Evolutionary conservation across 1,284 basidiomycete genomes (phyloP).

Genomic region (Leccinum pachyderme): DNA sequence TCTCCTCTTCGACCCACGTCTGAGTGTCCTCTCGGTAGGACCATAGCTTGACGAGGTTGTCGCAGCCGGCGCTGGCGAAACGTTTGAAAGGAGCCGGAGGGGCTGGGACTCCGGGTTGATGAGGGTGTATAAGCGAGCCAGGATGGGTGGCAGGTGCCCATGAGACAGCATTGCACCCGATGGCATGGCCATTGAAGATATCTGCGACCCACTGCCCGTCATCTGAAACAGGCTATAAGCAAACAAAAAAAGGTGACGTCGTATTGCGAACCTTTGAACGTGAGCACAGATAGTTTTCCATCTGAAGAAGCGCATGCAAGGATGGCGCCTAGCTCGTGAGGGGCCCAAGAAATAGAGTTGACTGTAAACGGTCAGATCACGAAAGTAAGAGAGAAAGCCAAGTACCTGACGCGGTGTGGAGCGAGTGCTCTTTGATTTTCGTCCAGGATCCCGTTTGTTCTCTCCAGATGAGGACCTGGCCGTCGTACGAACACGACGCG

Average conservation of each 20-base stretch:
- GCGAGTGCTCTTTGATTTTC: conserved; percentile 94
- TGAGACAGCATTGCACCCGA: conserved; percentile 95
- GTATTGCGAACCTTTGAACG: conserved; percentile 79
- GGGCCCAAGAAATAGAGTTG: conserved; percentile 98
- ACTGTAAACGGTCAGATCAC: conserved; percentile 50
- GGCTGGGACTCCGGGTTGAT: conserved; percentile 41
- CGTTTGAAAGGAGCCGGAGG: conserved; percentile 64
- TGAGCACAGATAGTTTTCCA: conserved; percentile 94
- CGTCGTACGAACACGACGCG: conserved; percentile 97
- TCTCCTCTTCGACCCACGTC: conserved; percentile 89
- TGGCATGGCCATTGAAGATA: conserved; percentile 94
- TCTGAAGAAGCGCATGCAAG: conserved; percentile 98
- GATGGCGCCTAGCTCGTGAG: conserved; percentile 95
- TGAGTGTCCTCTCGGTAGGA: conserved; percentile 74
- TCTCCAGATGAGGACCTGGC: conserved; percentile 98
- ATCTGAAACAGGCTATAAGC: conserved; percentile 48
- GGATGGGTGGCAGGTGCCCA: conserved; percentile 95
- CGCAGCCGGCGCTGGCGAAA: conserved; percentile 95
- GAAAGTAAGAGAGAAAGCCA: no score
- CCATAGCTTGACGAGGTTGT: conserved; percentile 97
- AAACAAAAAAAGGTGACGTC: neutral
- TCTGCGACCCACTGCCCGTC: conserved; percentile 96
- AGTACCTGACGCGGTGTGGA: conserved; percentile 91
- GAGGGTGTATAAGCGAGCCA: conserved; percentile 75
- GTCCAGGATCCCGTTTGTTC: conserved; percentile 83